Conservation (phyloP, 2,329 filamentous ascomycete genomes). For the Penicillium brasilianum region DNA sequence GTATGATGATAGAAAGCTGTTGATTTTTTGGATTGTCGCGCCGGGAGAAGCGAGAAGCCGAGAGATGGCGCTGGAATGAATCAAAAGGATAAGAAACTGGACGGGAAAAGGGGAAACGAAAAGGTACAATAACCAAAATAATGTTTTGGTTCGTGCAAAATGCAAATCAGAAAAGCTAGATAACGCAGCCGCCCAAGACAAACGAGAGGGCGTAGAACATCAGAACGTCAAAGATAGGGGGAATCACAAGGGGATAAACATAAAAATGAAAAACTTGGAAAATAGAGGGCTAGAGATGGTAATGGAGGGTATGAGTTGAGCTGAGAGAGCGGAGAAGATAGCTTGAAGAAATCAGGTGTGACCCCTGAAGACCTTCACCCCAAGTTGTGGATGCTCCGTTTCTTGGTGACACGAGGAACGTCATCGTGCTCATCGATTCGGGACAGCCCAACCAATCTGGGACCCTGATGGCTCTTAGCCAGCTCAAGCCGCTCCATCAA, state of each 20-base stretch:
- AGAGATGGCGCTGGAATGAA: background rate
- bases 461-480: constrained; percentile 55
- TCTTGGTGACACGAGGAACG: constrained; percentile 49
- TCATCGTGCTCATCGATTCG: constrained; percentile 51
- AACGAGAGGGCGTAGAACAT: constrained; percentile 3
- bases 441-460: constrained; percentile 51
- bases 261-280: background rate
- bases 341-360: background rate
- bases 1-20: constrained; percentile 21
- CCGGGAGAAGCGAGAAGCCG: background rate
- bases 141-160: constrained; percentile 3
- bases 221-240: constrained; percentile 4
- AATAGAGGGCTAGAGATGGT: background rate
- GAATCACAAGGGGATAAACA: constrained; percentile 9
- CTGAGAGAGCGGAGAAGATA: background rate
- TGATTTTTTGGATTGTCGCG: constrained; percentile 11
- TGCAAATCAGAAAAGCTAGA: constrained; percentile 1
- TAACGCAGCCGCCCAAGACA: constrained; percentile 1
- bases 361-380: constrained; percentile 26
- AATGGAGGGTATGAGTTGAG: background rate
- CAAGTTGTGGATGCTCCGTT: constrained; percentile 53
- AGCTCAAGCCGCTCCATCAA: constrained; percentile 85
- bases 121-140: constrained; percentile 1
- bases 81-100: background rate
- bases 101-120: too few relatives aligned